Evolutionary conservation across 768 basidiomycete genomes (phyloP), one percentile per base, ranked within the genome.

Genomic region (Trametes gibbosa): DNA sequence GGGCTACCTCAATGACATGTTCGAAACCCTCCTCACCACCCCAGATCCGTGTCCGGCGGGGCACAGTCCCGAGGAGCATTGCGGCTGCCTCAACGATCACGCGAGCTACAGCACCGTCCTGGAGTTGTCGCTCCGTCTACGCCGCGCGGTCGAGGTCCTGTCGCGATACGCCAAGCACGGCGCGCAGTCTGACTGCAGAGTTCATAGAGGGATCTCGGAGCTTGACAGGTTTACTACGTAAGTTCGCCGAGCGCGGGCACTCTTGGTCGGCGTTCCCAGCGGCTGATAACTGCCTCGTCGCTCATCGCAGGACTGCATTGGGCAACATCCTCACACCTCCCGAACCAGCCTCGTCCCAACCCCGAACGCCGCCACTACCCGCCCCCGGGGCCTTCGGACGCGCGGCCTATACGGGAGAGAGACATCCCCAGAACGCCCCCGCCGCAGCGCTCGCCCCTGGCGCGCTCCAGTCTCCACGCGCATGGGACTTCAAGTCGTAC

Each of bases 101-200:
- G 65, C 75, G 19, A 80, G 73, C 64, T 87, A 88, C 65, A 81
- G 74, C 54, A 79, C 78, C n/a, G 74, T 85, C 21, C 77, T 87
- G 12, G 85, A 89, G 64, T 73, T 89, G n/a, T 87, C 85, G 2
- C 72, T 86, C 29, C 77, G 84, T 50, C 77, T 89, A 21, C 78
- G 85, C 23, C 83, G 79, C 64, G 84, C 84, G 12, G 79, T 81
- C 12, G 77, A 84, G 52, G 72, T 81, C 39, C 78, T 88, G 40
- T 73, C 77, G 12, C 80, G 75, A 40, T 81, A 80, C 16, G 65
- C 79, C 19, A 72, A 70, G 37, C 80, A 81, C 51, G 64, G 62
- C 23, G 63, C 70, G 49, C 68, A 64, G 9, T 61, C 63, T 16
- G 50, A 62, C 10, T 80, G 79, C 61, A 63, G 65, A 41, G 70